A percentile compares a stretch with the other conserved stretches of the same genome.
phyloP scores from a whole-genome alignment of 2,329 filamentous ascomycete species.

The Leptographium radiaticola region DNA sequence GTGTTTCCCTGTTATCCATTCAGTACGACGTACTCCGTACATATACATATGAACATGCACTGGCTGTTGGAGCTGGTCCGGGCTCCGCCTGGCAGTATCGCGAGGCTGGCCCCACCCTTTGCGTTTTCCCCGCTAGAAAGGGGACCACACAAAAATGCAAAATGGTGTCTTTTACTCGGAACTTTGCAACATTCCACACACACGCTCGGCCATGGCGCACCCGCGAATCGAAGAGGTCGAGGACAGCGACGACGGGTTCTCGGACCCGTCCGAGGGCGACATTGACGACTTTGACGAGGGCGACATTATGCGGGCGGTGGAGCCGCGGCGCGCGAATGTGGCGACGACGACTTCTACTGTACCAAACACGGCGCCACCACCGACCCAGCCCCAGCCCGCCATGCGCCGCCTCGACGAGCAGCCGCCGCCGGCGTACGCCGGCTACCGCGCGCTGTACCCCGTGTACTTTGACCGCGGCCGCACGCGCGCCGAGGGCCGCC shows the following conservation, averaged over 20 bases:
- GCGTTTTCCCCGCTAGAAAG: too few relatives aligned
- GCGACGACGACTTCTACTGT: slow-evolving; percentile 6
- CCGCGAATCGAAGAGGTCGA: slow-evolving; percentile 86
- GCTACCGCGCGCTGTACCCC: slow-evolving; percentile 85
- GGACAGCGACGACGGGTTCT: slow-evolving; percentile 59
- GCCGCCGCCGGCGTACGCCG: slow-evolving; percentile 47
- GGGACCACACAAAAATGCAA: too few relatives aligned
- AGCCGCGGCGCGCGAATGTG: slow-evolving; percentile 4
- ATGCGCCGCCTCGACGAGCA: slow-evolving; percentile 19
- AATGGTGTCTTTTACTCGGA: too few relatives aligned
- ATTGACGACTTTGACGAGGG: slow-evolving; percentile 50
- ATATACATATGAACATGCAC: too few relatives aligned
- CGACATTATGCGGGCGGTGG: slow-evolving; percentile 39
- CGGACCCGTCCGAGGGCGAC: slow-evolving; percentile 80
- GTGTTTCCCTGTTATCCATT: too few relatives aligned
- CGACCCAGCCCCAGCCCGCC: slow-evolving; percentile 18
- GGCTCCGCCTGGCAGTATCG: too few relatives aligned
- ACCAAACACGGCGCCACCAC: slow-evolving; percentile 3
- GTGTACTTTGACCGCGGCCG: slow-evolving; percentile 81
- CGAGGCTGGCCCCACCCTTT: too few relatives aligned
- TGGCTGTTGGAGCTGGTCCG: too few relatives aligned
- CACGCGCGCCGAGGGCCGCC: slow-evolving; percentile 65
- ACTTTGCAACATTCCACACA: slow-evolving; percentile 1
- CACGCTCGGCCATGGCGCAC: slow-evolving; percentile 53
- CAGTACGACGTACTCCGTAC: too few relatives aligned